Evolutionary conservation across 2,329 filamentous ascomycete species (phyloP).

Genomic region (Fusarium sp.): DNA sequence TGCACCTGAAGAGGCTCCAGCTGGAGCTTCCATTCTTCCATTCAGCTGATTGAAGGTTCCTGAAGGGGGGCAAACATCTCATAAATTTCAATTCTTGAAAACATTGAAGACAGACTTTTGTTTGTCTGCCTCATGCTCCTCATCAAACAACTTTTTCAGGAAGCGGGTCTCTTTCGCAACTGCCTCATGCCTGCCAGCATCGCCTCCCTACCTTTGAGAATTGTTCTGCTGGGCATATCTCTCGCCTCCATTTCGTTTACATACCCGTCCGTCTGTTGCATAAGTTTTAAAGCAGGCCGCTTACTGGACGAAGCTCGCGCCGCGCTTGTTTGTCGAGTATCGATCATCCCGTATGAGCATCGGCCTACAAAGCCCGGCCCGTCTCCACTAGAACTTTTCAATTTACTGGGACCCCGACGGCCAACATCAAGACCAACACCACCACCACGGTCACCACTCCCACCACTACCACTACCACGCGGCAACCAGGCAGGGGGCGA

Average conservation of each 20-base stretch:
- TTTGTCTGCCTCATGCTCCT: neutral
- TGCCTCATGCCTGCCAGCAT: conserved; percentile 8
- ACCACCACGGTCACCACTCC: conserved; percentile 43
- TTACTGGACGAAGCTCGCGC: conserved; percentile 25
- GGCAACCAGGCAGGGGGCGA: conserved; percentile 42
- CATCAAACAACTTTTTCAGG: neutral
- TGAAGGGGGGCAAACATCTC: neutral
- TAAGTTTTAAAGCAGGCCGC: conserved; percentile 12
- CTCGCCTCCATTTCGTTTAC: conserved; percentile 29
- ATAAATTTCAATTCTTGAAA: conserved; percentile 3
- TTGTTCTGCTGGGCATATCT: conserved; percentile 1
- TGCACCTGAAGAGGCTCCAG: conserved; percentile 31
- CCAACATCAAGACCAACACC: conserved; percentile 34
- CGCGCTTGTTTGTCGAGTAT: conserved; percentile 40
- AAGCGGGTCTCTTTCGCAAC: conserved; percentile 13
- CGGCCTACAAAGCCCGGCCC: conserved; percentile 37
- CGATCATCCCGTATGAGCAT: conserved; percentile 38
- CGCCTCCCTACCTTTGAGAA: neutral
- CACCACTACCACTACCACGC: conserved; percentile 41
- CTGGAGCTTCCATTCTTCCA: conserved; percentile 41
- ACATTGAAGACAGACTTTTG: conserved; percentile 3
- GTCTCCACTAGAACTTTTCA: conserved; percentile 40
- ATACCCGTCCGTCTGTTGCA: conserved; percentile 22
- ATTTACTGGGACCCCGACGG: conserved; percentile 34
- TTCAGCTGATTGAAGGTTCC: conserved; percentile 9